A percentile compares a stretch with the other conserved stretches of the same genome.
phyloP scores from a whole-genome alignment of 192 early-diverging fungal genomes.

The Martensiomyces pterosporus region DNA sequence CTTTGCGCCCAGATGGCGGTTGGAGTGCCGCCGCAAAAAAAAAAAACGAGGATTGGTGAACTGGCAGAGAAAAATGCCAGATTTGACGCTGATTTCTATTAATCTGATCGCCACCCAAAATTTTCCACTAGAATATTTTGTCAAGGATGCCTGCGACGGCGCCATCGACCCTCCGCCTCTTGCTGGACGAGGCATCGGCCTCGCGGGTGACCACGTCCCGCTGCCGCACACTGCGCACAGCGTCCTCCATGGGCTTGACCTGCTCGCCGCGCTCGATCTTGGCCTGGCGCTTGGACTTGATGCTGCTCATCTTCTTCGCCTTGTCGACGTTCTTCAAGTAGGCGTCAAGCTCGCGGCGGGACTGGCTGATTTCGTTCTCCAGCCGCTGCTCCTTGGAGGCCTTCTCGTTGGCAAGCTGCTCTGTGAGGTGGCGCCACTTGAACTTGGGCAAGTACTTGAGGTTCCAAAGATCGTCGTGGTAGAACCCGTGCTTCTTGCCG shows the following conservation, averaged over 20 bases:
- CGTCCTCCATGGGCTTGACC: conserved; percentile 48
- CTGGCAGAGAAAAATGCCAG: too few relatives aligned
- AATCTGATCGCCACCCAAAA: too few relatives aligned
- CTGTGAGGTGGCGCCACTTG: conserved; percentile 94
- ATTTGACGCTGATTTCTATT: too few relatives aligned
- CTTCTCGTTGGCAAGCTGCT: conserved; percentile 79
- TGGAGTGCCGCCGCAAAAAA: too few relatives aligned
- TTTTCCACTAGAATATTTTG: conserved; percentile 50
- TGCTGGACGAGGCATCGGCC: conserved; percentile 14
- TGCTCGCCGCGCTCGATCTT: conserved; percentile 26
- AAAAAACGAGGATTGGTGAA: background rate
- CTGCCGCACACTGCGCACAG: conserved; percentile 56
- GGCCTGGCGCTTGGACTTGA: conserved; percentile 63
- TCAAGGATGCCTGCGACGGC: conserved; percentile 54
- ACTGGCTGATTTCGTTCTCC: conserved; percentile 76
- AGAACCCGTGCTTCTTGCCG: conserved; percentile 78
- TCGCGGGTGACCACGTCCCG: conserved; percentile 57
- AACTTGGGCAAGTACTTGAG: conserved; percentile 94
- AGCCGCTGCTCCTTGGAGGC: conserved; percentile 76
- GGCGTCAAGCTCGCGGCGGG: conserved; percentile 79
- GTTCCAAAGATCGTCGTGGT: conserved; percentile 96
- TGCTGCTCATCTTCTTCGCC: conserved; percentile 80
- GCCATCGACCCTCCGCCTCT: conserved; percentile 15
- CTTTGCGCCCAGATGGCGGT: too few relatives aligned
- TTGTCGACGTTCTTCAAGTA: conserved; percentile 85